Conservation (phyloP, 1,139 yeast genomes). For the Geotrichum macrosporum region DNA sequence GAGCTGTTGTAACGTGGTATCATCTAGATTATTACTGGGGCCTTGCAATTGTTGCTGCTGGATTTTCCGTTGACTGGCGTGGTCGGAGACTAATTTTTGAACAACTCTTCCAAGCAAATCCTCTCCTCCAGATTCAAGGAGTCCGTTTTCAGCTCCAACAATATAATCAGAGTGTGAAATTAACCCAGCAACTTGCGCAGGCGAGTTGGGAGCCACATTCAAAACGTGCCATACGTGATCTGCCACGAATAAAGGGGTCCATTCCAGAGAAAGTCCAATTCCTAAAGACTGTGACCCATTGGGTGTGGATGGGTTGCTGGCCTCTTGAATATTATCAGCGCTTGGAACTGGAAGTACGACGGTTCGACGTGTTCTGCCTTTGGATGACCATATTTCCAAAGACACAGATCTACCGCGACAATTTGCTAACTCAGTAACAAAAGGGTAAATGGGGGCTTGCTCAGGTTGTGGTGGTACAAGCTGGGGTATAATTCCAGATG, state of each 20-base stretch:
- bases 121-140: conserved; percentile 85
- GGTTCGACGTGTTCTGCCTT: conserved; percentile 68
- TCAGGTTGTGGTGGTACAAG: conserved; percentile 23
- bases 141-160: conserved; percentile 81
- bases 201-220: conserved; percentile 68
- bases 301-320: conserved; percentile 14
- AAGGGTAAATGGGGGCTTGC: conserved; percentile 31
- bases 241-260: conserved; percentile 70
- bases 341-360: conserved; percentile 46
- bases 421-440: conserved; percentile 32
- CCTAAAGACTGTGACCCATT: no score
- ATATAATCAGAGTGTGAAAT: conserved; percentile 85
- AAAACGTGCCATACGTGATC: conserved; percentile 87
- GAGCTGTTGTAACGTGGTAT: no score
- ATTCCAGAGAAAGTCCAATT: conserved; percentile 71
- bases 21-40: no score
- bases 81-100: conserved; percentile 29
- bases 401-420: conserved; percentile 41
- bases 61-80: conserved; percentile 25
- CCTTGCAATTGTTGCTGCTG: conserved; percentile 24
- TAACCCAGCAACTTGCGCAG: conserved; percentile 80
- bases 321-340: no score
- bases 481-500: conserved; percentile 27
- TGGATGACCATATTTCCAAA: conserved; percentile 80
- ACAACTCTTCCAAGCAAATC: conserved; percentile 67